These are phyloP conservation scores for Paratinospora sagittata DNA, from an alignment of 164 flowering plant species.

Conservation along the genomic window DNA sequence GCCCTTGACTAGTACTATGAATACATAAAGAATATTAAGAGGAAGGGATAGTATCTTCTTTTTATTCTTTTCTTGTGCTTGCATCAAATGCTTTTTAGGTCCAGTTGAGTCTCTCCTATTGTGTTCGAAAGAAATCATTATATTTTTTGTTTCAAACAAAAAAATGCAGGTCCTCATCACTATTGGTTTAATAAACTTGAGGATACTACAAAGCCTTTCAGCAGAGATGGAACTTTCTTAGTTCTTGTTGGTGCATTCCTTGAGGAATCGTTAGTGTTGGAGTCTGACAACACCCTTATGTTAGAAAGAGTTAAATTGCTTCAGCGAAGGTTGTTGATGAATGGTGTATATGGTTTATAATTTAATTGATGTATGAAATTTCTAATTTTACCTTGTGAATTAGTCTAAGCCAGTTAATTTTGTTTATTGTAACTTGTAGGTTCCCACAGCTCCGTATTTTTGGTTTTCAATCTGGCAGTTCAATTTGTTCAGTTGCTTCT, in stretches of 20 bases:
- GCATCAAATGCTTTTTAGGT: neutral
- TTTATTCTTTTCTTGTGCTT: neutral
- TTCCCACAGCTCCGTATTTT: slow-evolving; percentile 50
- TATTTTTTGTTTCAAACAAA: slow-evolving; percentile 3
- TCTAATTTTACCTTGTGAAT: neutral
- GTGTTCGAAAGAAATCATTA: neutral
- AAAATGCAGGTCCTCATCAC: slow-evolving; percentile 57
- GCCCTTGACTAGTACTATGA: too few species aligned
- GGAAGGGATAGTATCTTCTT: too few species aligned
- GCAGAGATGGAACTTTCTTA: slow-evolving; percentile 41
- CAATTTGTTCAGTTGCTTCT: slow-evolving; percentile 25
- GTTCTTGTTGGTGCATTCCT: slow-evolving; percentile 39
- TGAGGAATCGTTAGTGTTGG: slow-evolving; percentile 20
- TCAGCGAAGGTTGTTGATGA: slow-evolving; percentile 61
- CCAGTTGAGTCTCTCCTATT: neutral
- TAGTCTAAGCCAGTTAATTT: neutral
- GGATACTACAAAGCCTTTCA: slow-evolving; percentile 21
- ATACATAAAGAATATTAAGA: too few species aligned
- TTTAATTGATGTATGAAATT: slow-evolving; percentile 2
- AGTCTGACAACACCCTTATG: slow-evolving; percentile 23
- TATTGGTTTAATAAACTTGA: slow-evolving; percentile 61
- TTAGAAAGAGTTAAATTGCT: slow-evolving; percentile 58
- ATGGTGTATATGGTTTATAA: slow-evolving; percentile 2
- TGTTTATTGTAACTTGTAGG: slow-evolving; percentile 31
- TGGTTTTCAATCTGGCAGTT: slow-evolving; percentile 45